phyloP scores from a whole-genome alignment of 768 basidiomycete species.

The Lentinula lateritia region DNA sequence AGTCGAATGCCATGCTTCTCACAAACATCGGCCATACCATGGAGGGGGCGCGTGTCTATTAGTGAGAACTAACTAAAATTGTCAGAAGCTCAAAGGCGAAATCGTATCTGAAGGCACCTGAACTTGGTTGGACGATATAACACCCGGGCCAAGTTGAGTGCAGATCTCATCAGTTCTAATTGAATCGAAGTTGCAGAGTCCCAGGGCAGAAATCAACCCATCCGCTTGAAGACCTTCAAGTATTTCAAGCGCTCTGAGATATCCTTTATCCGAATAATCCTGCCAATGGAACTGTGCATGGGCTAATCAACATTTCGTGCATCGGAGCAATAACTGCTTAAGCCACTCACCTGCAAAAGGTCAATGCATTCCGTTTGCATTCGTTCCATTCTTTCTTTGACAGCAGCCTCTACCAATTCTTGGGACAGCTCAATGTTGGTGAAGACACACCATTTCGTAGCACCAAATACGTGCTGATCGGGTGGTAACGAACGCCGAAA shows the following conservation, averaged over 20 bases:
- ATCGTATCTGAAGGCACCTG: constrained; percentile 42
- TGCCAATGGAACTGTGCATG: constrained; percentile 72
- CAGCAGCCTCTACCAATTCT: constrained; percentile 51
- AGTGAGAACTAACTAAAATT: constrained; percentile 58
- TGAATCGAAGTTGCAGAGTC: constrained; percentile 80
- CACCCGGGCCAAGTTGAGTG: constrained; percentile 61
- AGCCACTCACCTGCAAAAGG: constrained; percentile 57
- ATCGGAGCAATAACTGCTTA: not conserved
- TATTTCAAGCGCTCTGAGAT: constrained; percentile 38
- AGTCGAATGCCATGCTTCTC: constrained; percentile 67
- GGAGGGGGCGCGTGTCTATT: constrained; percentile 71
- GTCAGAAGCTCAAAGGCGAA: not conserved
- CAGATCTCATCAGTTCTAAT: constrained; percentile 76
- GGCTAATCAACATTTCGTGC: not conserved
- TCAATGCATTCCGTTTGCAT: constrained; percentile 60
- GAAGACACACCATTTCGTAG: constrained; percentile 88
- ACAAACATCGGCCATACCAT: constrained; percentile 76
- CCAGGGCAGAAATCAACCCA: constrained; percentile 59
- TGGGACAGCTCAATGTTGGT: constrained; percentile 44
- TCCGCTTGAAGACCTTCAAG: constrained; percentile 56
- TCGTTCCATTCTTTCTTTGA: constrained; percentile 65
- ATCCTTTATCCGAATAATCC: constrained; percentile 49
- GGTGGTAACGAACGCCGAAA: constrained; percentile 45
- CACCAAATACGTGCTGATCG: constrained; percentile 49
- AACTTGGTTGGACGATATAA: constrained; percentile 78